phyloP scores from a whole-genome alignment of 768 basidiomycete genomes.

The Phanerochaete sordida region DNA sequence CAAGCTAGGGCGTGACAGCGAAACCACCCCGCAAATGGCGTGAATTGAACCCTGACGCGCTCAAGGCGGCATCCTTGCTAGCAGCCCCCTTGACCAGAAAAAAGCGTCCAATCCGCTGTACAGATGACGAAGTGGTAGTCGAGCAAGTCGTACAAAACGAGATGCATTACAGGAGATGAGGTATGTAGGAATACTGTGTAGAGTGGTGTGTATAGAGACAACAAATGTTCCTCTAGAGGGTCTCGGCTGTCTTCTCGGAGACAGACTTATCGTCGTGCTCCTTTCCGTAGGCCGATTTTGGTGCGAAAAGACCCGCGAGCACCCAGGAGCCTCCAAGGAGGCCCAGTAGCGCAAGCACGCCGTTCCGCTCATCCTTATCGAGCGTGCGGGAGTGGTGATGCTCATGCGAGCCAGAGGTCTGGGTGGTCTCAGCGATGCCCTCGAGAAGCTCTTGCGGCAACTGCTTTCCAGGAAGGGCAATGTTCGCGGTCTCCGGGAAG shows the following conservation, averaged over 20 bases:
- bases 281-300: conserved; percentile 18
- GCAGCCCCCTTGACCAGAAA: too few species aligned
- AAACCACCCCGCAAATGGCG: too few species aligned
- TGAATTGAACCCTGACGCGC: too few species aligned
- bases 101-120: too few species aligned
- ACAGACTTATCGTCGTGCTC: conserved; percentile 1
- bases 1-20: too few species aligned
- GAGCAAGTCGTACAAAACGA: too few species aligned
- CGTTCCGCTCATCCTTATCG: conserved; percentile 42
- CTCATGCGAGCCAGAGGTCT: conserved; percentile 17
- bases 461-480: conserved; percentile 14
- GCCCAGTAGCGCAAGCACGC: conserved; percentile 46
- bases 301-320: conserved; percentile 32
- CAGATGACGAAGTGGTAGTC: too few species aligned
- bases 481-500: conserved; percentile 29
- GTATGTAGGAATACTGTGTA: background rate
- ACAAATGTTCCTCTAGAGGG: conserved; percentile 1
- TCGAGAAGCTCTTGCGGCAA: conserved; percentile 12
- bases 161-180: background rate
- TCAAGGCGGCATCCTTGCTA: too few species aligned
- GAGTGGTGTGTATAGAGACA: background rate
- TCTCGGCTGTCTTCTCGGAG: conserved; percentile 8
- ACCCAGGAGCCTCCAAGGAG: conserved; percentile 48
- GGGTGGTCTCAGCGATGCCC: conserved; percentile 21
- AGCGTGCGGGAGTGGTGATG: conserved; percentile 29